Evolutionary conservation across 768 basidiomycete species (phyloP), one percentile per base, ranked within the genome.

Genomic region (Guyanaporus albipodus): DNA sequence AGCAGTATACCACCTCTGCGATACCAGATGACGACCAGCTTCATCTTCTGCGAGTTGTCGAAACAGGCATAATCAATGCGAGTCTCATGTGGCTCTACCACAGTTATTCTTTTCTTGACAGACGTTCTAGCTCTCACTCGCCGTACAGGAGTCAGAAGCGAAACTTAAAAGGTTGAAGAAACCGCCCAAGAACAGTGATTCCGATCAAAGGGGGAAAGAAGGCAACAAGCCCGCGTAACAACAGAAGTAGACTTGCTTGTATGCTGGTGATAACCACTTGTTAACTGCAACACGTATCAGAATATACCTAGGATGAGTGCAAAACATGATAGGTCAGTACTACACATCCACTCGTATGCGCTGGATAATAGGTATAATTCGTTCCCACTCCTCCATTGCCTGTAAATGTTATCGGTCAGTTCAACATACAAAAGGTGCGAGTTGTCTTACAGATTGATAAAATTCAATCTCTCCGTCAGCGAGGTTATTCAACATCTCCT

Each of bases 351-450:
- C 92, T 44, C 90, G 84, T 72, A 95, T 95, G 46, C 90, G 87
- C 67, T 94, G 90, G 61, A 95, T 84, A 57, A 92, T 73, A 57
- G 92, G 89, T 76, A 93, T 91, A 62, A 94, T 87, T 68, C 87
- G 76, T 44, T 97, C 93, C 93, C 92, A 97, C 66, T 97, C 93
- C 57, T 97, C 91, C 88, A 95, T 93, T 44, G 90, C 83, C 86
- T 91, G 54, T 17, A 42, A 33, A 43, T 40, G 41, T 40, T 36
- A 22, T 38, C 42, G 24, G 50, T 44, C 38, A 49, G 46, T 24
- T 38, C 34, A 23, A 21, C 11, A 55, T 15, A 29, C 19, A 41
- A 42, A 44, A 4, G 15, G 43, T 46, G 27, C 24, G 46, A 33
- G 4, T n/a, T 19, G n/a, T 60, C 72, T 49, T 63, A 85, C 90